Evolutionary conservation across 2,329 filamentous ascomycete species (phyloP), one percentile per base, ranked within the genome.

Genomic region (Leptodontidium sp.): DNA sequence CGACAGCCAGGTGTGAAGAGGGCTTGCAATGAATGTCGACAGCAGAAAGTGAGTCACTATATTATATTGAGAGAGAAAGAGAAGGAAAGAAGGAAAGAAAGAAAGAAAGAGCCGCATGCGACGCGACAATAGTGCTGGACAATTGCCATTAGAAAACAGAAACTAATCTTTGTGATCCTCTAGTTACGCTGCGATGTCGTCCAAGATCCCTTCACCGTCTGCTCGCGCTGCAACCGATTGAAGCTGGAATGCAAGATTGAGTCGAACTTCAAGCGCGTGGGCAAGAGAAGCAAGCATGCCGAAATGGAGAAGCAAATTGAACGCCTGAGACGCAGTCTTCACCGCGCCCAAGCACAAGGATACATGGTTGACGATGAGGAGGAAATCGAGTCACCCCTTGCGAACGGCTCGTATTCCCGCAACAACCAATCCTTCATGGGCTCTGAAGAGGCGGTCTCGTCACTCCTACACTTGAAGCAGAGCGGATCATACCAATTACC

Each of bases 281-380:
- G 92, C 71, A 96, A 96, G 83, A 87, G 92, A 52, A 92, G 89
- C 72, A 92, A 93, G 79, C 92, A 95, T 80, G 92, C 92, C 76
- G 92, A 94, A 81, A 94, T 94, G 91, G 92, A 93, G 78, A 91
- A 90, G 81, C 91, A 94, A 80, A 92, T 94, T 76, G 91, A 93
- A 68, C 87, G 84, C 71, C 81, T 91, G 73, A 87, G 89, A 63
- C 86, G 88, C 57, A 87, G 84, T 75, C 84, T 92, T 70, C 82
- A 87, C 67, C 84, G 85, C 71, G 89, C 90, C 68, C 85, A 87
- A 75, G 76, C 84, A 24, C 86, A 90, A 74, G 88, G 89, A 68
- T 90, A 84, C 72, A 76, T 83, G 15, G 73, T 86, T 35, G 81
- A 85, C 4, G 83, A 88, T 53, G 85, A 88, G 53, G 85, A 88